Evolutionary conservation across 2,329 filamentous ascomycete species (phyloP).

Genomic region (Sclerotinia nivalis): DNA sequence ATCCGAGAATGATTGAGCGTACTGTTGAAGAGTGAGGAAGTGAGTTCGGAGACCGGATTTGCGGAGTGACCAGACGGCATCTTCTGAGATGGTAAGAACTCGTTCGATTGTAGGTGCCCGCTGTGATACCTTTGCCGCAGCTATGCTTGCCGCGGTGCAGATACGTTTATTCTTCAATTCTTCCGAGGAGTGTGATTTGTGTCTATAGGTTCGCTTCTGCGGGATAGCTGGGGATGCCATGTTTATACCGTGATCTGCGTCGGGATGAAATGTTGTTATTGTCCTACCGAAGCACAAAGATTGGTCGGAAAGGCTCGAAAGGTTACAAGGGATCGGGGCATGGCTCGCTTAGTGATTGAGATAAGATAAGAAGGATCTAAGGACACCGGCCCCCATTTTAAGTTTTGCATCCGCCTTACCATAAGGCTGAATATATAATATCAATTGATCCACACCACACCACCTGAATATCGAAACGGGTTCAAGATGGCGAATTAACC

Average conservation of each 20-base stretch:
- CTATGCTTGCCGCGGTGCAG: slow-evolving; percentile 13
- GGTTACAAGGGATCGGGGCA: background rate
- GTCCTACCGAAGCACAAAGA: slow-evolving; percentile 13
- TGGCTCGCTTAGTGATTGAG: background rate
- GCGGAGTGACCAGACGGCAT: slow-evolving; percentile 32
- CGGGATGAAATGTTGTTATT: slow-evolving; percentile 4
- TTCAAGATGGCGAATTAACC: background rate
- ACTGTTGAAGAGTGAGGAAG: slow-evolving; percentile 35
- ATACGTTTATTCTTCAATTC: background rate
- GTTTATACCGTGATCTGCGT: slow-evolving; percentile 2
- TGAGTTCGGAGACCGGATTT: slow-evolving; percentile 34
- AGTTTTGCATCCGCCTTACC: slow-evolving; percentile 1
- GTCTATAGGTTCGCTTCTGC: background rate
- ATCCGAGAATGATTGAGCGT: slow-evolving; percentile 29
- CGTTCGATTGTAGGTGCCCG: slow-evolving; percentile 14
- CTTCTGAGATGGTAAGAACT: slow-evolving; percentile 32
- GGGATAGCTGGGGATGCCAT: slow-evolving; percentile 2
- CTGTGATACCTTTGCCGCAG: slow-evolving; percentile 8
- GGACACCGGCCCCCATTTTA: background rate
- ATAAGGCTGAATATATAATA: slow-evolving; percentile 1
- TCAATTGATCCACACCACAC: slow-evolving; percentile 1
- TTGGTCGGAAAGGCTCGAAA: background rate
- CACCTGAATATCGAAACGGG: background rate
- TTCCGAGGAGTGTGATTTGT: slow-evolving; percentile 1
- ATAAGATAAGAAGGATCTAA: slow-evolving; percentile 11